Conservation (phyloP, 2,329 filamentous ascomycete species). For the Diplodia intermedia region DNA sequence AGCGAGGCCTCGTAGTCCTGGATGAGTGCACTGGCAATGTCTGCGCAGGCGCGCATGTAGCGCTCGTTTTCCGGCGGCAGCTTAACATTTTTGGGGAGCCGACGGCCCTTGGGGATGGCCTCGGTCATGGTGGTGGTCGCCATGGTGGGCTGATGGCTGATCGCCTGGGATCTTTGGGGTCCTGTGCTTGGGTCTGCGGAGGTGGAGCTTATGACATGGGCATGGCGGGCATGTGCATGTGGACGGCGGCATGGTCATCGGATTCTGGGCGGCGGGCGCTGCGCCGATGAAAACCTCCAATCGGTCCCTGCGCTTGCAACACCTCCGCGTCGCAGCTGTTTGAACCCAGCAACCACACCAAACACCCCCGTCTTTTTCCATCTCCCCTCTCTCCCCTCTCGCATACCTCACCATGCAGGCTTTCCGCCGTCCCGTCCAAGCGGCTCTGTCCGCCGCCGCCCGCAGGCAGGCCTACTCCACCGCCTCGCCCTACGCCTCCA, state of each 20-base stretch:
- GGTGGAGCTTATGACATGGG: conserved; percentile 30
- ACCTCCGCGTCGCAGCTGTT: conserved; percentile 30
- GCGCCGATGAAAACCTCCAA: conserved; percentile 31
- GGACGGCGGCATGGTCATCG: conserved; percentile 20
- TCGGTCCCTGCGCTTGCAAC: conserved; percentile 32
- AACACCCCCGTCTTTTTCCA: conserved; percentile 28
- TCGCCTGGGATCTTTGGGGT: background rate
- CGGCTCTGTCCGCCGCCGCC: conserved; percentile 71
- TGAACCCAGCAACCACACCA: conserved; percentile 25
- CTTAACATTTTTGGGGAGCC: conserved; percentile 72
- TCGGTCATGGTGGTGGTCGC: conserved; percentile 68
- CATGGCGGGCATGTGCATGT: conserved; percentile 27
- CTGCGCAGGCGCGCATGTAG: conserved; percentile 91
- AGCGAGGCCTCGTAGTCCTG: conserved; percentile 88
- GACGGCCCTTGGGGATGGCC: conserved; percentile 53
- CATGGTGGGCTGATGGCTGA: conserved; percentile 53
- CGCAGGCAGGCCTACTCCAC: conserved; percentile 79
- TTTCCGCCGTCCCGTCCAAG: conserved; percentile 75
- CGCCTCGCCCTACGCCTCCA: conserved; percentile 59
- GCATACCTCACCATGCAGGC: conserved; percentile 75
- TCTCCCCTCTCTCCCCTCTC: conserved; percentile 25
- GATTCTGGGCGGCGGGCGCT: conserved; percentile 12
- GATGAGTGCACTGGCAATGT: conserved; percentile 91
- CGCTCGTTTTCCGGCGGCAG: conserved; percentile 92
- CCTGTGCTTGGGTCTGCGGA: conserved; percentile 6